phyloP scores from a whole-genome alignment of 1,284 basidiomycete species.

The Trametes hirsuta region DNA sequence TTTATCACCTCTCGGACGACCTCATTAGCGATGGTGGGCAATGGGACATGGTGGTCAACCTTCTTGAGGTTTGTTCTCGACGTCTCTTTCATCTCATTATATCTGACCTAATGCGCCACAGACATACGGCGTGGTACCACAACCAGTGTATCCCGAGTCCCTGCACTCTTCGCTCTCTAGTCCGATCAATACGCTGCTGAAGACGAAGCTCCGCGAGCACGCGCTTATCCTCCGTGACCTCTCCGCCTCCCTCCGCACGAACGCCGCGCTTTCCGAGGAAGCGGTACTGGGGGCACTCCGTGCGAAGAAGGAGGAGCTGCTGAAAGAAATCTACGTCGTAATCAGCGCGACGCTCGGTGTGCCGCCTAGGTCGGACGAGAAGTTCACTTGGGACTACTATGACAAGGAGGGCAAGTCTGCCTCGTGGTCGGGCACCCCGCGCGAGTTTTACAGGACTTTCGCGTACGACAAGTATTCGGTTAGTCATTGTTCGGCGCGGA shows the following conservation, averaged over 20 bases:
- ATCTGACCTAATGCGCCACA: constrained; percentile 23
- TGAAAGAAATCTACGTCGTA: constrained; percentile 87
- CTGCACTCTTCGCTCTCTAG: constrained; percentile 77
- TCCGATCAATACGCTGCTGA: constrained; percentile 80
- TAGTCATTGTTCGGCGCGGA: constrained; percentile 27
- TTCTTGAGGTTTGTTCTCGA: constrained; percentile 58
- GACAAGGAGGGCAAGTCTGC: constrained; percentile 80
- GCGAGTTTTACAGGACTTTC: constrained; percentile 71
- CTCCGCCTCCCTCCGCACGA: constrained; percentile 50
- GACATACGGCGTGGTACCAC: constrained; percentile 86
- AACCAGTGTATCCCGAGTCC: constrained; percentile 85
- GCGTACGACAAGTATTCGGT: constrained; percentile 56
- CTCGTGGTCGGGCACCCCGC: constrained; percentile 80
- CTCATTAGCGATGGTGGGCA: constrained; percentile 93
- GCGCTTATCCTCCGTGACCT: constrained; percentile 80
- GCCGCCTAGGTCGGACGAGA: constrained; percentile 72
- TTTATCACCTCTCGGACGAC: constrained; percentile 75
- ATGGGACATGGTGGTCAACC: constrained; percentile 94
- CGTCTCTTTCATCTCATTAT: background rate
- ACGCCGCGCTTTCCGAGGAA: constrained; percentile 46
- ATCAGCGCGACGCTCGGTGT: constrained; percentile 87
- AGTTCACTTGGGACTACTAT: constrained; percentile 89
- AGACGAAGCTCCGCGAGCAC: constrained; percentile 91
- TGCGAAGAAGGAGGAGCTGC: constrained; percentile 82
- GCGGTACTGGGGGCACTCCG: constrained; percentile 56